Conservation (phyloP, 129 eudicot species). For the Artemisia annua region DNA sequence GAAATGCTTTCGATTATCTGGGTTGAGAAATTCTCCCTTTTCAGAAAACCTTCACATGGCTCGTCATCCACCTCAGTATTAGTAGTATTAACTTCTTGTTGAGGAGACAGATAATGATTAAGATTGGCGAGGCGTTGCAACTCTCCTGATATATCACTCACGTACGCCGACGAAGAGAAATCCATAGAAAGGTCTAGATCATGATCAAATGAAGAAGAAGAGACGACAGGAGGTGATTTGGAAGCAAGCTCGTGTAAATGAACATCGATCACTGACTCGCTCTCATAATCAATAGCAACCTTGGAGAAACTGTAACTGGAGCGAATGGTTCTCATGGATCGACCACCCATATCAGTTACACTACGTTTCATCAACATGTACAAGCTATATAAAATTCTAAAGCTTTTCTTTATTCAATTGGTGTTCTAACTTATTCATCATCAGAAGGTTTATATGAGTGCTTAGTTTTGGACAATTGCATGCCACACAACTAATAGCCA, state of each 20-base stretch:
- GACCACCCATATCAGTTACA: conserved; percentile 30
- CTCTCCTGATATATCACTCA: conserved; percentile 78
- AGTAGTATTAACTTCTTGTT: too few relatives aligned
- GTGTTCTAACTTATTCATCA: too few relatives aligned
- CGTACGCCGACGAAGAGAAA: conserved; percentile 60
- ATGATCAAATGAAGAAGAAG: too few relatives aligned
- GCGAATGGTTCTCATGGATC: conserved; percentile 80
- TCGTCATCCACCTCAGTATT: conserved; percentile 15
- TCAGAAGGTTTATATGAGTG: too few relatives aligned
- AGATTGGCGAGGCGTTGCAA: conserved; percentile 52
- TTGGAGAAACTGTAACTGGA: conserved; percentile 34
- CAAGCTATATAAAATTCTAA: too few relatives aligned
- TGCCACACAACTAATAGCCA: too few relatives aligned
- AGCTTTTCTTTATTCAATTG: too few relatives aligned
- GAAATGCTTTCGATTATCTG: conserved; percentile 78
- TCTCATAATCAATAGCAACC: conserved; percentile 28
- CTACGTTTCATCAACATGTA: too few relatives aligned
- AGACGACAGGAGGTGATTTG: too few relatives aligned
- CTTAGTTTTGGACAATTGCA: too few relatives aligned
- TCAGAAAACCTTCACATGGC: conserved; percentile 58
- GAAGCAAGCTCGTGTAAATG: conserved; percentile 61
- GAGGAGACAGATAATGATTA: too few relatives aligned
- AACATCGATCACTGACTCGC: conserved; percentile 66
- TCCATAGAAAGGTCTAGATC: conserved; percentile 24
- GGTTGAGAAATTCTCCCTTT: conserved; percentile 59